Base-by-base conservation (phyloP, 495 filamentous ascomycete genomes). In the Mycothermus thermophilus region DNA sequence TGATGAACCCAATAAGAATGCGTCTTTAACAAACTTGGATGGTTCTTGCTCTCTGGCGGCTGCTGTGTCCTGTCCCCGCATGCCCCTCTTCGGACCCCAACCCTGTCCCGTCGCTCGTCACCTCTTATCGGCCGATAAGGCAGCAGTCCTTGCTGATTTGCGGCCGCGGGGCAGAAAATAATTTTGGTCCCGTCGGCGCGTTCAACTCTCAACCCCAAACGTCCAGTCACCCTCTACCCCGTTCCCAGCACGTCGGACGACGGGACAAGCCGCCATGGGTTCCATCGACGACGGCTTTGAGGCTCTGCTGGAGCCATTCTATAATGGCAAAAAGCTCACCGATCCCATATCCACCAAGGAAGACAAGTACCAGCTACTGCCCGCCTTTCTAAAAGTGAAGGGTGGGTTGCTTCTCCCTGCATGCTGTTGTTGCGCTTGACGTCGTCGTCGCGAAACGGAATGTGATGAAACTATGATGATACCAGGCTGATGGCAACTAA, bases 341-440 rank as follows among this genome's bases (percentile, higher is more conserved):
- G 90, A 95, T 41, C 83, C 87, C 0, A 93, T 99, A 49, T 75
- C 83, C 25, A 93, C 92, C n/a, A 86, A 55, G 25, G 60, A 76
- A 41, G 87, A 96, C 60, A 96, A 96, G 66, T 95, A 84, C 76
- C 95, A 95, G 51, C 63, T 99, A 16, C 63, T 99, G 12, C 92
- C 90, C 0, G 88, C 90, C 3, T 99, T 96, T 51, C 66, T 99
- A 31, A 94, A 94, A 52, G 86, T 94, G 47, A 99, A 99, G 57
- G 90, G 63, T 66, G 35, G 38, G 55, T 38, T 9, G 22, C 4
- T n/a, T n/a, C n/a, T n/a, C 11, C 35, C 40, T 35, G 9, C 10
- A 12, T 12, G 24, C 24, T 14, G 27, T 14, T 28, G n/a, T 10
- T 3, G 7, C 13, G 3, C 10, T 12, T 11, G 25, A 11, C 10